Evolutionary conservation across 257 asterid genomes (phyloP).

Genomic region (Solanum piurae): DNA sequence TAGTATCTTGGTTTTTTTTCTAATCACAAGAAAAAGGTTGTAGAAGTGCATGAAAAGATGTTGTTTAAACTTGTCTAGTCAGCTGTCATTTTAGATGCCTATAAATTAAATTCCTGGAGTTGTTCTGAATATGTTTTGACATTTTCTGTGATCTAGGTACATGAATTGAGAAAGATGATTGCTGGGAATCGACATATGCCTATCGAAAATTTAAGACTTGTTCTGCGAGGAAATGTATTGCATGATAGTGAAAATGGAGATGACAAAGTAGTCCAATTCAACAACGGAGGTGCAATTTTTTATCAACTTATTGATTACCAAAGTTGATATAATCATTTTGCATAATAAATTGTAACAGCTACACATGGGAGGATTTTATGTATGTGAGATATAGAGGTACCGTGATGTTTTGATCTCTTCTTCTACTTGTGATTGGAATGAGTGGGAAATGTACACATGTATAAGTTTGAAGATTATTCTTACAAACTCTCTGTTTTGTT

Average conservation of each 20-base stretch:
- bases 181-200: constrained; percentile 41
- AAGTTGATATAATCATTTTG: not conserved
- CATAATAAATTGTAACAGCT: not conserved
- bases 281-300: constrained; percentile 43
- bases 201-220: constrained; percentile 45
- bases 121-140: not conserved
- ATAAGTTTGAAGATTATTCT: not conserved
- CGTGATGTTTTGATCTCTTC: not conserved
- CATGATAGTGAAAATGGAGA: constrained; percentile 45
- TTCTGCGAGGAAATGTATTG: constrained; percentile 66
- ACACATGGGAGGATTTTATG: not conserved
- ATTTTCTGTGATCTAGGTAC: constrained; percentile 32
- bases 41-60: not conserved
- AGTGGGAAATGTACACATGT: not conserved
- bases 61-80: not conserved
- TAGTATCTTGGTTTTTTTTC: not conserved
- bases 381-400: not conserved
- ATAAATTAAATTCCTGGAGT: not conserved
- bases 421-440: not conserved
- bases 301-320: not conserved
- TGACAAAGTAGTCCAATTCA: constrained; percentile 36
- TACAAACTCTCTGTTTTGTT: not conserved
- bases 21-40: not conserved
- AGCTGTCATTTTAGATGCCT: not conserved
- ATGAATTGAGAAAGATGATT: constrained; percentile 67